phyloP scores from a whole-genome alignment of 2,329 filamentous ascomycete genomes.

The Cladophialophora yegresii region DNA sequence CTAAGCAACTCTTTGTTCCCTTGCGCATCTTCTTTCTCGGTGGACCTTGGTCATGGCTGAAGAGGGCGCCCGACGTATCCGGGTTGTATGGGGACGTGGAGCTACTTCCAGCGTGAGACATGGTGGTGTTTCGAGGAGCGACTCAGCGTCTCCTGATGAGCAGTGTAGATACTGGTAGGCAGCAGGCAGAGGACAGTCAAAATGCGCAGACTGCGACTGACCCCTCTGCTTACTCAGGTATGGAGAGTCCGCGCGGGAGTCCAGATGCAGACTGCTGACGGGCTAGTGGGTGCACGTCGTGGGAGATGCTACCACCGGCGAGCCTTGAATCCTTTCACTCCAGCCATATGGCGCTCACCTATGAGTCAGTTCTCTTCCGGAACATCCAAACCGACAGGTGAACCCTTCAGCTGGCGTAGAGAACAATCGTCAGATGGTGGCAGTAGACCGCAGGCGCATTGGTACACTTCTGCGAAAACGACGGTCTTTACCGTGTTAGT shows the following conservation, averaged over 20 bases:
- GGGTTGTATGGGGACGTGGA: constrained; percentile 31
- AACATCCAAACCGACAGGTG: background rate
- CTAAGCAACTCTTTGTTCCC: constrained; percentile 48
- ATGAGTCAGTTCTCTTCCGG: background rate
- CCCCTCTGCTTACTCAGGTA: background rate
- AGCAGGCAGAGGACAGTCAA: background rate
- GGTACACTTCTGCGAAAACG: background rate
- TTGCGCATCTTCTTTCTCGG: constrained; percentile 49
- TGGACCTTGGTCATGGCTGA: constrained; percentile 40
- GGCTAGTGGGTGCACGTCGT: background rate
- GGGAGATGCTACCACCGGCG: background rate
- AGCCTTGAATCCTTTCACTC: background rate
- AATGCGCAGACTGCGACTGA: background rate
- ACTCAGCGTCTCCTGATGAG: background rate
- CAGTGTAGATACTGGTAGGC: background rate
- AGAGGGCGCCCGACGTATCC: constrained; percentile 18
- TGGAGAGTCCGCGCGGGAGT: background rate
- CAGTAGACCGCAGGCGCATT: background rate
- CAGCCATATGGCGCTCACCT: background rate
- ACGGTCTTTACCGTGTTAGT: background rate
- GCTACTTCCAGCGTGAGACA: constrained; percentile 24
- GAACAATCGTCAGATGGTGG: background rate
- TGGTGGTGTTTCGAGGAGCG: background rate
- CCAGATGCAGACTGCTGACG: background rate
- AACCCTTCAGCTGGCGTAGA: background rate